Percentiles rank a stretch among this genome's conserved stretches.
phyloP scores from a whole-genome alignment of 1,284 basidiomycete genomes.

The Ustilago shanxiensis region DNA sequence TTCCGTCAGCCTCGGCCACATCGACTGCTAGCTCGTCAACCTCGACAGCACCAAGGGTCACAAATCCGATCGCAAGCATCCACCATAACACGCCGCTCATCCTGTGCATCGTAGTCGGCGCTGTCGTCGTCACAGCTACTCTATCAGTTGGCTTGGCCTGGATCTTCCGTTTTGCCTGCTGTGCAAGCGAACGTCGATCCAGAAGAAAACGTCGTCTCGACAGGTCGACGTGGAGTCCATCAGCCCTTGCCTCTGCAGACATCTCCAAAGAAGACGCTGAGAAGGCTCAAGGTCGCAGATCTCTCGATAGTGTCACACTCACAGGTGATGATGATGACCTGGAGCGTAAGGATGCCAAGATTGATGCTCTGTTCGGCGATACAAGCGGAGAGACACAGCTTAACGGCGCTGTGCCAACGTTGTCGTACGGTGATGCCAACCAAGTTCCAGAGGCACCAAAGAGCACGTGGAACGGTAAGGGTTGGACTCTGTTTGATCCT shows the following conservation, averaged over 20 bases:
- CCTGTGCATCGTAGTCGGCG: conserved; percentile 50
- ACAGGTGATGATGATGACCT: conserved; percentile 29
- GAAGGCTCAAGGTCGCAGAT: conserved; percentile 8
- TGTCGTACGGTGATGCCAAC: conserved; percentile 15
- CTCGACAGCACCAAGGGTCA: conserved; percentile 4
- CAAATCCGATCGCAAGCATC: conserved; percentile 25
- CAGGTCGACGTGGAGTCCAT: conserved; percentile 31
- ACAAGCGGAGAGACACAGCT: neutral
- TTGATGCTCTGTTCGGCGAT: conserved; percentile 19
- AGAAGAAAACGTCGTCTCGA: conserved; percentile 32
- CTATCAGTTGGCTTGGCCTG: conserved; percentile 49
- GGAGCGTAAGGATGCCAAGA: conserved; percentile 34
- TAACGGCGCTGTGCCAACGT: conserved; percentile 15
- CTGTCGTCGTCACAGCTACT: conserved; percentile 41
- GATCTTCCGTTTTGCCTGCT: conserved; percentile 44
- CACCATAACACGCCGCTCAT: conserved; percentile 50
- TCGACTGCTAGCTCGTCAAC: conserved; percentile 13
- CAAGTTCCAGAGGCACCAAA: conserved; percentile 11
- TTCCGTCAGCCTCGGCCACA: neutral
- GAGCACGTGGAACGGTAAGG: conserved; percentile 45
- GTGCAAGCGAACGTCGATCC: conserved; percentile 22
- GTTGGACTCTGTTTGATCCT: conserved; percentile 44
- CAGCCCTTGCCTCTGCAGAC: conserved; percentile 3
- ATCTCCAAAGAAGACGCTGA: neutral
- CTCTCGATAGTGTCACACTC: conserved; percentile 35